These are phyloP conservation scores for Cercospora sp. DNA, from an alignment of 2,329 filamentous ascomycete species.

Conservation along the genomic window DNA sequence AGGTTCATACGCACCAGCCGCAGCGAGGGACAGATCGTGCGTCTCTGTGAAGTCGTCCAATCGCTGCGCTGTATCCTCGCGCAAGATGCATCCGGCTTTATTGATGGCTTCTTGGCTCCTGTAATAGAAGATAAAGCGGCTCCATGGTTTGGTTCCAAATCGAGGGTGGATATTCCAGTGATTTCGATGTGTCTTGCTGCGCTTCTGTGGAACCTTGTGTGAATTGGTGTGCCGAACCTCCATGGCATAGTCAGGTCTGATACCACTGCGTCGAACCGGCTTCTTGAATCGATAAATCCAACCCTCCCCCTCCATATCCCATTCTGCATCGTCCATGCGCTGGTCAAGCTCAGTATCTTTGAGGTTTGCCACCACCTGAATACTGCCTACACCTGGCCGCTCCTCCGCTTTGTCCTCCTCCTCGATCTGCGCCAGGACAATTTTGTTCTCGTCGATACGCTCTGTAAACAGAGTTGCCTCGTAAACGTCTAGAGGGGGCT, in stretches of 20 bases:
- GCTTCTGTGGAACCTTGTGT: constrained; percentile 16
- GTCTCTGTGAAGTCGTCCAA: constrained; percentile 17
- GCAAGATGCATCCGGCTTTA: constrained; percentile 25
- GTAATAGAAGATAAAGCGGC: constrained; percentile 47
- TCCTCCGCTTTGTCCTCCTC: neutral
- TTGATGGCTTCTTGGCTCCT: constrained; percentile 35
- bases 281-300: constrained; percentile 22
- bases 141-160: constrained; percentile 43
- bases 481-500: constrained; percentile 20
- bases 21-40: neutral
- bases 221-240: constrained; percentile 20
- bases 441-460: constrained; percentile 11
- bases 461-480: constrained; percentile 31
- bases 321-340: constrained; percentile 17
- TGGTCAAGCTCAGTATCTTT: constrained; percentile 6
- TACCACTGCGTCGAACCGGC: constrained; percentile 26
- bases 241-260: constrained; percentile 30
- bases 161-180: constrained; percentile 29
- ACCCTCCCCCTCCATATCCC: constrained; percentile 22
- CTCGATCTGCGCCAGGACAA: neutral
- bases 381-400: constrained; percentile 18
- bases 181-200: constrained; percentile 23
- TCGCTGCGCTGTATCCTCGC: constrained; percentile 14
- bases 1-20: neutral
- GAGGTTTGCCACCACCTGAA: constrained; percentile 16